Evolutionary conservation across 306 rosid genomes (phyloP).

Genomic region (Cucumis hystrix): DNA sequence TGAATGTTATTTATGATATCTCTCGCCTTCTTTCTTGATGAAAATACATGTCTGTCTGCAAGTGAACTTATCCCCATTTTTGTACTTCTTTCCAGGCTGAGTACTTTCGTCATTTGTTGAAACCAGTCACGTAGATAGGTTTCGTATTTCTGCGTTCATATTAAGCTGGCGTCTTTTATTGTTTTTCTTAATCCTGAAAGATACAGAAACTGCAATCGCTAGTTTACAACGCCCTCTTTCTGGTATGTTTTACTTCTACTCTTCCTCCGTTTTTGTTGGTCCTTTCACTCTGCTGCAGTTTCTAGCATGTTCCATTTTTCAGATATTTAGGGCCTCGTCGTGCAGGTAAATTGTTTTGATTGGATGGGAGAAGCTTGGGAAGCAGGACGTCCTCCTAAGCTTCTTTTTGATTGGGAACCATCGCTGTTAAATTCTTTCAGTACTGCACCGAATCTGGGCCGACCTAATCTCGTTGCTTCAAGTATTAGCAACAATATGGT

Average conservation of each 20-base stretch:
- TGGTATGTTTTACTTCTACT: conserved; percentile 34
- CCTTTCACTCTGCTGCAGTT: neutral
- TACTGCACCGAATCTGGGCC: conserved; percentile 31
- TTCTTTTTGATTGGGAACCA: conserved; percentile 40
- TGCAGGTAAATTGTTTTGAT: conserved; percentile 27
- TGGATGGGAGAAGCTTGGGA: conserved; percentile 67
- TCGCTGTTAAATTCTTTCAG: conserved; percentile 27
- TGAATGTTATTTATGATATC: neutral
- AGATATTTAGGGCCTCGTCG: neutral
- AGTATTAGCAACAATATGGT: conserved; percentile 20
- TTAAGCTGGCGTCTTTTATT: conserved; percentile 52
- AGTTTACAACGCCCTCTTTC: conserved; percentile 36
- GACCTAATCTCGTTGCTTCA: conserved; percentile 27
- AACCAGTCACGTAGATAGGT: conserved; percentile 90
- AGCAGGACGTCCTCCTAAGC: conserved; percentile 30
- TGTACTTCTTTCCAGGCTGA: conserved; percentile 68
- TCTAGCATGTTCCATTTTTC: neutral
- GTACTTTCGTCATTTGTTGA: conserved; percentile 89
- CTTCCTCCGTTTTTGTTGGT: neutral
- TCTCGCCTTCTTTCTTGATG: neutral
- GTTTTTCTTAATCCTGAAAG: conserved; percentile 48
- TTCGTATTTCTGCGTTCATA: conserved; percentile 22
- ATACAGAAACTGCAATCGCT: conserved; percentile 28
- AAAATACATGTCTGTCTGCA: neutral
- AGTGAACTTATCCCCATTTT: neutral